Evolutionary conservation across 352 stramenopile genomes (phyloP).

Genomic region (Globisporangium ultimum): DNA sequence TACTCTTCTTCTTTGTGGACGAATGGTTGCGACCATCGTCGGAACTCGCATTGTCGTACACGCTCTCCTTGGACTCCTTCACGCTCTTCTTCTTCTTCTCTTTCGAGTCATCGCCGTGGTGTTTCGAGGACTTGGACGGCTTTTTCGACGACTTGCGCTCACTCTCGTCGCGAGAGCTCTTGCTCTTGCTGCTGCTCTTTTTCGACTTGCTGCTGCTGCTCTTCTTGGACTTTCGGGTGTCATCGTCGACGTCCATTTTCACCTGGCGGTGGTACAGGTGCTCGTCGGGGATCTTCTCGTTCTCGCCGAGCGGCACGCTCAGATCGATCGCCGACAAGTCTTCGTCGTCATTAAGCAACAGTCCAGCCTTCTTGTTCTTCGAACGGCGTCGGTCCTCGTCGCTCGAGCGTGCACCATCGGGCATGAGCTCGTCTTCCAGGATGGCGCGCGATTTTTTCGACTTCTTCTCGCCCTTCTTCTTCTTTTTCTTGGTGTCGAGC

Average conservation of each 20-base stretch:
- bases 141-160: slow-evolving; percentile 43
- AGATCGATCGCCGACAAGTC: slow-evolving; percentile 77
- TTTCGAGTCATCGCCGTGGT: slow-evolving; percentile 28
- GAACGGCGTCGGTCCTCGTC: slow-evolving; percentile 58
- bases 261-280: slow-evolving; percentile 77
- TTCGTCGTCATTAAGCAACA: slow-evolving; percentile 34
- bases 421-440: slow-evolving; percentile 77
- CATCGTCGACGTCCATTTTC: slow-evolving; percentile 20
- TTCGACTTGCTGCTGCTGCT: slow-evolving; percentile 14
- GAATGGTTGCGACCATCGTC: slow-evolving; percentile 27
- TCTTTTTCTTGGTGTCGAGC: slow-evolving; percentile 65
- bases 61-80: slow-evolving; percentile 47
- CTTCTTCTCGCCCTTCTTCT: slow-evolving; percentile 61
- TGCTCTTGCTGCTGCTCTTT: slow-evolving; percentile 16
- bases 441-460: slow-evolving; percentile 52
- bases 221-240: slow-evolving; percentile 27
- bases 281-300: slow-evolving; percentile 76
- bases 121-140: slow-evolving; percentile 20
- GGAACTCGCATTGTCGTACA: slow-evolving; percentile 46
- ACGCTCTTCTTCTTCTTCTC: slow-evolving; percentile 39
- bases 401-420: slow-evolving; percentile 63
- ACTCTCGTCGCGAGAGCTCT: no score
- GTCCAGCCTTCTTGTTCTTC: slow-evolving; percentile 39
- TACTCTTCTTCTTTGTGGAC: slow-evolving; percentile 34
- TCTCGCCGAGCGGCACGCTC: slow-evolving; percentile 64